Conservation (phyloP, 176 grass and related monocot species). For the Cymbopogon citratus region DNA sequence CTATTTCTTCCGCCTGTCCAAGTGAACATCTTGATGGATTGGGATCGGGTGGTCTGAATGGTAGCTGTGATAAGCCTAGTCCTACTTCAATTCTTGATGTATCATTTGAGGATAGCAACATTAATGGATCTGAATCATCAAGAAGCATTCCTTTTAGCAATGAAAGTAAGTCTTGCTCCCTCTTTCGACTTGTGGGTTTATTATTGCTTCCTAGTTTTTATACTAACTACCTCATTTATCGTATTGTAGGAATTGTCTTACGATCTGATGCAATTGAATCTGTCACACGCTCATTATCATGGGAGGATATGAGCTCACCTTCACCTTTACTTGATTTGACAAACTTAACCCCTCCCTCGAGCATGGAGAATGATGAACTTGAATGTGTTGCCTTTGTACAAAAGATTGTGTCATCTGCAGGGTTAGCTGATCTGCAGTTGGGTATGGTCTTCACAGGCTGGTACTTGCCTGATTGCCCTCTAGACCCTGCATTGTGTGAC, state of each 20-base stretch:
- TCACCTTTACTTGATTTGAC: slow-evolving; percentile 14
- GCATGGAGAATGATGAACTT: slow-evolving; percentile 40
- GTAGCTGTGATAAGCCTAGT: slow-evolving; percentile 50
- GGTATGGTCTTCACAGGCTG: slow-evolving; percentile 55
- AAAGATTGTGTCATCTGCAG: slow-evolving; percentile 65
- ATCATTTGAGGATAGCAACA: slow-evolving; percentile 54
- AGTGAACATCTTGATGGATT: slow-evolving; percentile 38
- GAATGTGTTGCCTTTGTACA: slow-evolving; percentile 52
- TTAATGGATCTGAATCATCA: slow-evolving; percentile 47
- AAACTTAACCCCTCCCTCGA: slow-evolving; percentile 19
- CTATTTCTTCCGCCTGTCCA: slow-evolving; percentile 26
- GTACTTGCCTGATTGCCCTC: slow-evolving; percentile 57
- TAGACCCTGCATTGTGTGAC: slow-evolving; percentile 59
- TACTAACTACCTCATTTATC: slow-evolving; percentile 8
- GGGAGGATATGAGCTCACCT: slow-evolving; percentile 44
- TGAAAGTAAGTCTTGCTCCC: slow-evolving; percentile 42
- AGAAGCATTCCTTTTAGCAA: slow-evolving; percentile 27
- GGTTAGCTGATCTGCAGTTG: slow-evolving; percentile 41
- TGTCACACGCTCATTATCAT: slow-evolving; percentile 53
- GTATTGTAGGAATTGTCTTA: slow-evolving; percentile 28
- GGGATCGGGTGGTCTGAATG: slow-evolving; percentile 21
- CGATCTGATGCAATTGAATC: slow-evolving; percentile 42
- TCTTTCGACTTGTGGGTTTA: background rate
- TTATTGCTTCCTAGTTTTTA: background rate
- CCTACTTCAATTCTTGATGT: slow-evolving; percentile 75